Evolutionary conservation across 2,329 filamentous ascomycete species (phyloP), one percentile per base, ranked within the genome.

Genomic region (Domatiomyces catenatus): DNA sequence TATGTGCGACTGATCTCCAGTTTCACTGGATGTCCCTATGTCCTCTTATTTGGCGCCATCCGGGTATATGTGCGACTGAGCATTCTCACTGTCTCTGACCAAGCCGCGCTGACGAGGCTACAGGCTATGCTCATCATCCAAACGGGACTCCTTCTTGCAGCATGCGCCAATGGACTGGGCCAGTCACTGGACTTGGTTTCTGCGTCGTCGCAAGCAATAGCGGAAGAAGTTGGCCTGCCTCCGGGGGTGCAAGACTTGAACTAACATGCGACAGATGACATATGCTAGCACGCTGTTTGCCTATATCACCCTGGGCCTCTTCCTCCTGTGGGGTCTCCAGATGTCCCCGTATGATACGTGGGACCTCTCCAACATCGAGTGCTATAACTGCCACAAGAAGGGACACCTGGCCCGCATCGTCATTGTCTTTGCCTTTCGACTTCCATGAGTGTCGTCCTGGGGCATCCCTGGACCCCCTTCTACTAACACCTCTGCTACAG

Each of bases 281-380:
- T 67, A 67, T 49, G 59, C 63, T 44, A 64, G 64, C 52, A 67
- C 73, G 50, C 57, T 71, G 12, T 61, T 74, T 49, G 69, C 66
- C 48, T 54, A 73, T 39, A 43, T 69, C 32, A 59, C 63, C 0
- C 54, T 72, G 18, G 71, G 67, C 52, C 59, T 68, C 3, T 62
- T 62, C 47, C 63, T 70, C n/a, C 64, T 72, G 8, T 57, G 59
- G 8, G 61, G 63, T 7, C 59, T 72, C 4, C 67, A 70, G 43
- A 64, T 70, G 12, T 50, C 61, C 0, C 46, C 61, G 5, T 54
- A n/a, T 50, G 51, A 68, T 67, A n/a, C n/a, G n/a, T n/a, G n/a
- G n/a, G n/a, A n/a, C n/a, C n/a, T n/a, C n/a, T n/a, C n/a, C n/a
- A n/a, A n/a, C n/a, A n/a, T n/a, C n/a, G n/a, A n/a, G n/a, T n/a